Conservation (phyloP, 257 asterid genomes). For the Solanum bulbocastanum region DNA sequence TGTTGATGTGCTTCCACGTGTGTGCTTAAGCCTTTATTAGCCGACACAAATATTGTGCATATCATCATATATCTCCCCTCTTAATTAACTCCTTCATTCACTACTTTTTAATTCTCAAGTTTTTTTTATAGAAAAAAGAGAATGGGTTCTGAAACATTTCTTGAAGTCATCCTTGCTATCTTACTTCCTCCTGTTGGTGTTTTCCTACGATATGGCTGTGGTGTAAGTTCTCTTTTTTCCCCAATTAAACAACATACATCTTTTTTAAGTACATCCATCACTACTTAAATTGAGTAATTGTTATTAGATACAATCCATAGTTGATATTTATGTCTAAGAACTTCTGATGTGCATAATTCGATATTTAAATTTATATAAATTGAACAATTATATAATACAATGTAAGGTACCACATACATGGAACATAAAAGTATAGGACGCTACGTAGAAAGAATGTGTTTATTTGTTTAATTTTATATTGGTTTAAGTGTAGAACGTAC, state of each 20-base stretch:
- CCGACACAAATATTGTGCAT: conserved; percentile 20
- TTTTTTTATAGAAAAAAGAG: neutral
- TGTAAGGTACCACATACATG: no score
- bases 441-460: neutral
- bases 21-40: neutral
- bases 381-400: no score
- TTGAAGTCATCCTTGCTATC: conserved; percentile 79
- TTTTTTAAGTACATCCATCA: neutral
- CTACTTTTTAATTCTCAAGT: neutral
- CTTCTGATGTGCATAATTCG: neutral
- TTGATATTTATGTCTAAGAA: no score
- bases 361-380: no score
- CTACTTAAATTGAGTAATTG: neutral
- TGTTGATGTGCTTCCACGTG: conserved; percentile 34
- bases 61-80: neutral
- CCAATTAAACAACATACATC: neutral
- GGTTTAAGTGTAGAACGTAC: neutral
- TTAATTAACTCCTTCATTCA: neutral
- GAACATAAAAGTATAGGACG: no score
- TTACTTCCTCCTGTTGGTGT: conserved; percentile 86
- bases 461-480: no score
- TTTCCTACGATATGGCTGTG: conserved; percentile 87
- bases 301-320: neutral
- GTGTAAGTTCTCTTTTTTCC: conserved; percentile 29
- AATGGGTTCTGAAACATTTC: conserved; percentile 81